These are phyloP conservation scores for Hylodesmum podocarpum DNA, from an alignment of 306 rosid species.

Conservation along the genomic window DNA sequence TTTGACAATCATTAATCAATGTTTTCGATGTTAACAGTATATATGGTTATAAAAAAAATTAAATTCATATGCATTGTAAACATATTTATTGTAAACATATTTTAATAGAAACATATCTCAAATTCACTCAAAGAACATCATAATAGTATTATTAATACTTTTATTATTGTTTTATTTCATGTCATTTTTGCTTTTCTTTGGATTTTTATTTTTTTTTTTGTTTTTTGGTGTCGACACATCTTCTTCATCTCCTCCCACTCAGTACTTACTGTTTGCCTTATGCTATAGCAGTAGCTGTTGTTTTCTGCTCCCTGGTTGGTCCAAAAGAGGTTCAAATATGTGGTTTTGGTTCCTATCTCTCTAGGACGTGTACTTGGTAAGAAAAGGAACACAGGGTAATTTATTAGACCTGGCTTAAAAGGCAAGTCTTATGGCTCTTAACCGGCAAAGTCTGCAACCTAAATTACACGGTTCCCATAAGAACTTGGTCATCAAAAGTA, in stretches of 20 bases:
- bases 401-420: conserved; percentile 31
- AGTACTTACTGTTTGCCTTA: neutral
- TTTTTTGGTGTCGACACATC: neutral
- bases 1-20: too few relatives aligned
- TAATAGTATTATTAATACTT: too few relatives aligned
- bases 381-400: conserved; percentile 20
- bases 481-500: conserved; percentile 49
- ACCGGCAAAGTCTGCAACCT: conserved; percentile 46
- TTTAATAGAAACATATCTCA: too few relatives aligned
- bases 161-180: too few relatives aligned
- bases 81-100: too few relatives aligned
- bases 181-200: too few relatives aligned
- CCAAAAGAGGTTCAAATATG: conserved; percentile 38
- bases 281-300: conserved; percentile 32
- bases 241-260: neutral
- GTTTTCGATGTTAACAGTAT: too few relatives aligned
- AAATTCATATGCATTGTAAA: too few relatives aligned
- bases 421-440: conserved; percentile 31
- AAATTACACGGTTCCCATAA: conserved; percentile 50
- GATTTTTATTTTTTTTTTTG: neutral
- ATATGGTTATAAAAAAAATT: too few relatives aligned
- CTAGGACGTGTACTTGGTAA: conserved; percentile 20
- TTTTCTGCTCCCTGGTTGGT: conserved; percentile 49
- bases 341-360: conserved; percentile 9
- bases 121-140: too few relatives aligned